Percentiles rank a stretch among this genome's conserved stretches.
Evolutionary conservation across 768 basidiomycete genomes (phyloP).

Genomic region (Pleurotus giganteus): DNA sequence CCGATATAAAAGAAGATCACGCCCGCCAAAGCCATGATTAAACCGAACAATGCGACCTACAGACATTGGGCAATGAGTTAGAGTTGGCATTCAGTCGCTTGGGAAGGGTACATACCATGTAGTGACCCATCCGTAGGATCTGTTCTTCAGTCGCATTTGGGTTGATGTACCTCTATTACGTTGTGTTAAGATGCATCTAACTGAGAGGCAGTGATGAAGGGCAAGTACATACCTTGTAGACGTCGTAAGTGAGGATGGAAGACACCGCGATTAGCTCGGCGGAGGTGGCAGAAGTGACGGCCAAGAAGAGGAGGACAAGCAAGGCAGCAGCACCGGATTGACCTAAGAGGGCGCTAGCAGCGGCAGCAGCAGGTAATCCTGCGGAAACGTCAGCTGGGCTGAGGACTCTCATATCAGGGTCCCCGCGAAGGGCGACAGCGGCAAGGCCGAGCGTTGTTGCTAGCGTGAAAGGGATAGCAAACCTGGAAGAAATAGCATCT

Average conservation of each 20-base stretch:
- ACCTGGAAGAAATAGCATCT: constrained; percentile 36
- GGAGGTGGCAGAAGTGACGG: constrained; percentile 80
- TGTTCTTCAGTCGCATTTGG: constrained; percentile 74
- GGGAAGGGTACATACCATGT: constrained; percentile 40
- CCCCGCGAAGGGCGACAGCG: constrained; percentile 74
- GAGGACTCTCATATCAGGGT: constrained; percentile 50
- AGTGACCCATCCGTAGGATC: constrained; percentile 67
- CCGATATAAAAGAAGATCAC: constrained; percentile 89
- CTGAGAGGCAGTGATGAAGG: not conserved
- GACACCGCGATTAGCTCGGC: constrained; percentile 94
- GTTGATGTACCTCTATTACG: constrained; percentile 69
- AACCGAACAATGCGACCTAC: constrained; percentile 65
- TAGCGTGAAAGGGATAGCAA: constrained; percentile 84
- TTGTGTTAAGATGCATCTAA: not conserved
- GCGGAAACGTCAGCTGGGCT: constrained; percentile 71
- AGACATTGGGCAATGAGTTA: not conserved
- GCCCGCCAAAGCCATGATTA: constrained; percentile 82
- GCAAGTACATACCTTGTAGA: constrained; percentile 59
- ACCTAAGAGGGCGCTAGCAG: constrained; percentile 79
- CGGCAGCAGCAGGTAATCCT: constrained; percentile 85
- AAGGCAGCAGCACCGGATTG: constrained; percentile 77
- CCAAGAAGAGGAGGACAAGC: constrained; percentile 81
- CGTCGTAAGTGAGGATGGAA: constrained; percentile 77
- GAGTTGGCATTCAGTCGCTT: not conserved
- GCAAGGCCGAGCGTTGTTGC: constrained; percentile 87